Conservation (phyloP, 1,139 yeast genomes). For the Diutina siamensis region DNA sequence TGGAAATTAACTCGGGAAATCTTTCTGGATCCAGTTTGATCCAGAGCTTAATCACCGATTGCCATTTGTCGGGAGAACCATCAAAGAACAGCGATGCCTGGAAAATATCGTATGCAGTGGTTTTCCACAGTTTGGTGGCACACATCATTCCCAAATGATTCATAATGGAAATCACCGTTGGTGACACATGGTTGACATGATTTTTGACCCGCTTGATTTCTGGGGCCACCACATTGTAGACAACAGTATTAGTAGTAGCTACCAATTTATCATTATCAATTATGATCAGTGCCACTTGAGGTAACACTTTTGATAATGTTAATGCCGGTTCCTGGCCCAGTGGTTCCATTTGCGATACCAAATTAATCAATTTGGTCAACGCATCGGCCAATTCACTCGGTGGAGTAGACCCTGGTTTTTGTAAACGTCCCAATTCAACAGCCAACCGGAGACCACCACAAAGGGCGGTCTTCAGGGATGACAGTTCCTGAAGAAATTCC, state of each 20-base stretch:
- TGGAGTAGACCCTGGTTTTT: neutral
- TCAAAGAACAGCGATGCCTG: neutral
- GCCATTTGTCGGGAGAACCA: neutral
- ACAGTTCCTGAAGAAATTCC: neutral
- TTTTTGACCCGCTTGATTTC: neutral
- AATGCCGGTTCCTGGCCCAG: neutral
- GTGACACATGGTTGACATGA: neutral
- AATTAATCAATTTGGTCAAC: neutral
- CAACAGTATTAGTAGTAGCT: neutral
- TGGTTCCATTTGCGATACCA: slow-evolving; percentile 1
- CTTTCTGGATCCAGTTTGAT: neutral
- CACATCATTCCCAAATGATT: neutral
- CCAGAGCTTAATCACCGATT: neutral
- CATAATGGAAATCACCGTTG: neutral
- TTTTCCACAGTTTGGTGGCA: slow-evolving; percentile 2
- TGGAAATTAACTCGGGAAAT: neutral
- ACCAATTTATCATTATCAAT: neutral
- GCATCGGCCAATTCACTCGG: neutral
- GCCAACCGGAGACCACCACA: neutral
- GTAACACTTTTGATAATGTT: neutral
- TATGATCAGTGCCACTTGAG: neutral
- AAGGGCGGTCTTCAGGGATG: neutral
- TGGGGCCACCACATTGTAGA: slow-evolving; percentile 3
- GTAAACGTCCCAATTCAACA: neutral
- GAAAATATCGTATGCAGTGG: neutral